Conservation (phyloP, 2,329 filamentous ascomycete genomes). For the Nannizzia gypsea region DNA sequence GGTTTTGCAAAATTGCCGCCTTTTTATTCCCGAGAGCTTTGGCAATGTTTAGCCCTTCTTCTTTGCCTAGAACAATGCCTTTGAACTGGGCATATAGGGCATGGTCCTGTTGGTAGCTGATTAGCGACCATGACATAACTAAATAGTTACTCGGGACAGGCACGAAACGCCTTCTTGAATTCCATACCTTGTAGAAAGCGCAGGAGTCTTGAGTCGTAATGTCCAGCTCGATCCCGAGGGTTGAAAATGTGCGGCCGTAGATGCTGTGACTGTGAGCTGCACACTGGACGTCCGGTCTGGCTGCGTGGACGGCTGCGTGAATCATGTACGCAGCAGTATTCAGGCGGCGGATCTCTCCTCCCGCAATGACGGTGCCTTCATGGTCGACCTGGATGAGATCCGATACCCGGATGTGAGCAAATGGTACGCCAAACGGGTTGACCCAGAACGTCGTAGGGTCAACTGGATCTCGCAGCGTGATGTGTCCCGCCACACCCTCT, state of each 20-base stretch:
- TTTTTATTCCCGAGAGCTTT: slow-evolving; percentile 38
- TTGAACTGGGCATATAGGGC: slow-evolving; percentile 43
- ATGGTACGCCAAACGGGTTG: slow-evolving; percentile 52
- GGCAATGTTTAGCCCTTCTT: slow-evolving; percentile 45
- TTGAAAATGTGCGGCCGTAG: slow-evolving; percentile 37
- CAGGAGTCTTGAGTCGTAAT: slow-evolving; percentile 38
- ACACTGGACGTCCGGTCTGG: slow-evolving; percentile 43
- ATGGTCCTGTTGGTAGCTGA: slow-evolving; percentile 31
- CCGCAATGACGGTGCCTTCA: slow-evolving; percentile 50
- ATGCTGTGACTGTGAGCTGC: slow-evolving; percentile 46
- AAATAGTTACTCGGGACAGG: not conserved
- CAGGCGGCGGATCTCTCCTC: slow-evolving; percentile 39
- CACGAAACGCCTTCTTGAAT: too few species aligned
- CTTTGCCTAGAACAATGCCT: slow-evolving; percentile 41
- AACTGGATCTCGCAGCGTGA: slow-evolving; percentile 50
- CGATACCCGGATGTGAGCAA: slow-evolving; percentile 50
- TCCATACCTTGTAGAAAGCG: slow-evolving; percentile 32
- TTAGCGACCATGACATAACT: not conserved
- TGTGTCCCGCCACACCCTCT: slow-evolving; percentile 53
- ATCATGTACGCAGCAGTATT: slow-evolving; percentile 43
- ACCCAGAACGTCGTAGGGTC: slow-evolving; percentile 53
- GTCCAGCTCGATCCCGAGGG: slow-evolving; percentile 32
- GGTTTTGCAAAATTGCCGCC: slow-evolving; percentile 43
- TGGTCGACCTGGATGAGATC: slow-evolving; percentile 58
- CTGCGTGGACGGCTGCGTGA: slow-evolving; percentile 43